Conservation (phyloP, 192 early-diverging fungal species). For the Rhizophagus clarus region DNA sequence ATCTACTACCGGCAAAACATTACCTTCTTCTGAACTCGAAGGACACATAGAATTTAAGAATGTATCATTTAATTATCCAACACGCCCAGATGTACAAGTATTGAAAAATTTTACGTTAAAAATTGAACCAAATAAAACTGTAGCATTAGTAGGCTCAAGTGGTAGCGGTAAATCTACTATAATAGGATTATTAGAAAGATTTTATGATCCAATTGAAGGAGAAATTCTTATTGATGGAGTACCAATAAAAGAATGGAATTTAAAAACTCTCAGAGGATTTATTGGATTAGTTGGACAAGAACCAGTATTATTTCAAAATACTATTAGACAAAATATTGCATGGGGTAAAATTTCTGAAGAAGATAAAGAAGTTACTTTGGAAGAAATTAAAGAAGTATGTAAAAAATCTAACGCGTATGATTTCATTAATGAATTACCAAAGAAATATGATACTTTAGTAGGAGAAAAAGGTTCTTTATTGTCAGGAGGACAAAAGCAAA, state of each 20-base stretch:
- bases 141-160: constrained; percentile 89
- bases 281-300: constrained; percentile 59
- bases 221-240: constrained; percentile 70
- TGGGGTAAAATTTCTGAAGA: constrained; percentile 38
- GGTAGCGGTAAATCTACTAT: constrained; percentile 87
- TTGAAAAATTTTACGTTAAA: constrained; percentile 67
- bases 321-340: constrained; percentile 80
- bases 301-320: constrained; percentile 80
- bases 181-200: constrained; percentile 78
- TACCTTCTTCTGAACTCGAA: constrained; percentile 38
- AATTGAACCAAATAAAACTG: constrained; percentile 70
- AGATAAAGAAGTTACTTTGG: constrained; percentile 64
- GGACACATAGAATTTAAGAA: constrained; percentile 74
- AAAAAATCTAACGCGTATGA: constrained; percentile 73
- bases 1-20: neutral
- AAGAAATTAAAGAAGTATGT: constrained; percentile 68
- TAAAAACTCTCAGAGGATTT: constrained; percentile 71
- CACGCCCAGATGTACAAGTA: constrained; percentile 79
- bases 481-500: constrained; percentile 90
- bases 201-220: constrained; percentile 72
- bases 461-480: constrained; percentile 81
- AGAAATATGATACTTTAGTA: constrained; percentile 88
- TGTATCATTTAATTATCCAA: constrained; percentile 82
- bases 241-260: constrained; percentile 70
- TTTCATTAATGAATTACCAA: constrained; percentile 71